These are phyloP conservation scores for Penicillium pulvis DNA, from an alignment of 495 filamentous ascomycete genomes.

Conservation along the genomic window DNA sequence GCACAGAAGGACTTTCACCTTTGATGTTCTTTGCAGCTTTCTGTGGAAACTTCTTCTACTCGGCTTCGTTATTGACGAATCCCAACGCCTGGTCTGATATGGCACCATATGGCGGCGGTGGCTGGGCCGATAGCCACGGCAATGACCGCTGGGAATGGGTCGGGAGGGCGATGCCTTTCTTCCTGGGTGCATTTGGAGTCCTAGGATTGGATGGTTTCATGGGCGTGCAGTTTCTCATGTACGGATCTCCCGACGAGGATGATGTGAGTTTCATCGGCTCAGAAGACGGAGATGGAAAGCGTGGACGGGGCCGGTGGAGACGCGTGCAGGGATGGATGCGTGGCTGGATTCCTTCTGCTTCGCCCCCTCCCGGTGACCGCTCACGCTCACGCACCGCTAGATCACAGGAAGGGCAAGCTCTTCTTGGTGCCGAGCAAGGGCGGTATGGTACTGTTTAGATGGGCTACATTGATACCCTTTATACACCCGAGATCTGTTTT, in stretches of 20 bases:
- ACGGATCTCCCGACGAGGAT: constrained; percentile 47
- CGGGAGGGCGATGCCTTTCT: constrained; percentile 63
- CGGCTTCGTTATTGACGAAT: constrained; percentile 64
- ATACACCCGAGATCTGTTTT: constrained; percentile 7
- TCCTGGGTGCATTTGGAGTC: constrained; percentile 71
- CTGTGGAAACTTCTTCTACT: constrained; percentile 74
- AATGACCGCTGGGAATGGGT: constrained; percentile 61
- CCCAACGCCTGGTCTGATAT: constrained; percentile 67
- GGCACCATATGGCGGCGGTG: constrained; percentile 63
- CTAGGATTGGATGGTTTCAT: constrained; percentile 65
- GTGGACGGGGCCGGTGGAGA: constrained; percentile 51
- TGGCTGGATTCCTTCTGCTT: constrained; percentile 61
- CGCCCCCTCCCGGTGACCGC: constrained; percentile 25
- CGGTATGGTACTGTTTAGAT: constrained; percentile 42
- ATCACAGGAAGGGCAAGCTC: constrained; percentile 34
- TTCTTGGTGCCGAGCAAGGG: constrained; percentile 34
- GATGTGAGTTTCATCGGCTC: constrained; percentile 21
- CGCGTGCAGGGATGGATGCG: constrained; percentile 68
- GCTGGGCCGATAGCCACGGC: constrained; percentile 64
- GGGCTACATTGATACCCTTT: not conserved
- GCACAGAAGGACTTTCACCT: constrained; percentile 69
- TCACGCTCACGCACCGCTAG: constrained; percentile 1
- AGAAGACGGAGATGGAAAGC: constrained; percentile 37
- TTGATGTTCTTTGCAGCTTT: constrained; percentile 72
- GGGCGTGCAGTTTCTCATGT: constrained; percentile 65